Conservation (phyloP, 2,329 filamentous ascomycete species). For the Aureobasidium melanogenum region DNA sequence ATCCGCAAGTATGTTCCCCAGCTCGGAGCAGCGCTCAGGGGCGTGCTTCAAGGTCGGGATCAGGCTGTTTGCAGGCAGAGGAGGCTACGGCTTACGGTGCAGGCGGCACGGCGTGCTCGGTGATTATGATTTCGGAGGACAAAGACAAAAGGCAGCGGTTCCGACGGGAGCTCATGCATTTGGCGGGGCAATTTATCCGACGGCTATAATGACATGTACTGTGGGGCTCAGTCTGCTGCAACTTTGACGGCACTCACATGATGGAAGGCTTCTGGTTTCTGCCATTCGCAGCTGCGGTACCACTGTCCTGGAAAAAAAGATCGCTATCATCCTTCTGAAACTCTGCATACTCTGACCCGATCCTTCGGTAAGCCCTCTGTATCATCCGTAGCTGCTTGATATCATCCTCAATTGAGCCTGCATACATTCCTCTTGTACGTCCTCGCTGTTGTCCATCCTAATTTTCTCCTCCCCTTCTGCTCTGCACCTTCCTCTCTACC, state of each 20-base stretch:
- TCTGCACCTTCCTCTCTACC: background rate
- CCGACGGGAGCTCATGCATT: background rate
- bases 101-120: background rate
- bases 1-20: background rate
- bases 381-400: conserved; percentile 5
- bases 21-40: background rate
- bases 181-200: background rate
- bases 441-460: background rate
- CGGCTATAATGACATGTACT: conserved; percentile 9
- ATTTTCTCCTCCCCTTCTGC: background rate
- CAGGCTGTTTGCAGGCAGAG: conserved; percentile 1
- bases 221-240: background rate
- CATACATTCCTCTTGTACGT: conserved; percentile 10
- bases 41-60: background rate
- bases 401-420: conserved; percentile 8
- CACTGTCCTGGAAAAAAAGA: conserved; percentile 8
- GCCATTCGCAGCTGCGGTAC: background rate
- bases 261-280: conserved; percentile 8
- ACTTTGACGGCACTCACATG: background rate
- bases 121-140: background rate
- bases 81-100: background rate
- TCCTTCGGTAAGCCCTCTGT: background rate
- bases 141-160: background rate
- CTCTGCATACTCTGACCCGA: conserved; percentile 1
- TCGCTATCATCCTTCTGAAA: background rate